These are phyloP conservation scores for Nitzschia sp. DNA, from an alignment of 108 stramenopile genomes.

Conservation along the genomic window DNA sequence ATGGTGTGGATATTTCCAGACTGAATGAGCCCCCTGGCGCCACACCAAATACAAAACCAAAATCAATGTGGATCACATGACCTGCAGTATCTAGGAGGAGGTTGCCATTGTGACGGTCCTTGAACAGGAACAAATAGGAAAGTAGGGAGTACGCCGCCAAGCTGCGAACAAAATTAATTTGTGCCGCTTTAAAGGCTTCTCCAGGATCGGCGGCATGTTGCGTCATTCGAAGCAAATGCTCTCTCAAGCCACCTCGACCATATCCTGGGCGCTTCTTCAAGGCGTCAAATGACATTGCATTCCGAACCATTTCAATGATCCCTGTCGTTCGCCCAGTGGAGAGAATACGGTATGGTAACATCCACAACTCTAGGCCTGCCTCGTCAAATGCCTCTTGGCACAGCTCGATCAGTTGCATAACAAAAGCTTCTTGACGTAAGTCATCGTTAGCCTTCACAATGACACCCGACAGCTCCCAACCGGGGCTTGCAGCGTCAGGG, in stretches of 20 bases:
- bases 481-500: conserved; percentile 65
- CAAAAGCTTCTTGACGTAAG: conserved; percentile 93
- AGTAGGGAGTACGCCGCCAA: conserved; percentile 96
- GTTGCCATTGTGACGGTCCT: conserved; percentile 98
- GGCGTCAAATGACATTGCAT: conserved; percentile 93
- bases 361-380: conserved; percentile 84
- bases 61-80: conserved; percentile 99
- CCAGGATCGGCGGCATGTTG: conserved; percentile 81
- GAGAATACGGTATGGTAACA: conserved; percentile 92
- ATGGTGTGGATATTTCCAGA: conserved; percentile 91
- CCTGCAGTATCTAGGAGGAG: conserved; percentile 93
- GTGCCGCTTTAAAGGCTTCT: conserved; percentile 71
- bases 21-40: conserved; percentile 95
- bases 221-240: conserved; percentile 78
- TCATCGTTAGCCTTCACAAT: conserved; percentile 99
- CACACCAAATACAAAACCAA: conserved; percentile 95
- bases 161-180: conserved; percentile 82
- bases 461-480: conserved; percentile 90
- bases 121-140: conserved; percentile 95
- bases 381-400: conserved; percentile 90
- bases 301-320: conserved; percentile 87
- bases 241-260: conserved; percentile 70
- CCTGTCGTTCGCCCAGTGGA: conserved; percentile 90
- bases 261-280: conserved; percentile 94
- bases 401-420: conserved; percentile 92